phyloP scores from a whole-genome alignment of 73 alveolate genomes.

The Halteria grandinella region DNA sequence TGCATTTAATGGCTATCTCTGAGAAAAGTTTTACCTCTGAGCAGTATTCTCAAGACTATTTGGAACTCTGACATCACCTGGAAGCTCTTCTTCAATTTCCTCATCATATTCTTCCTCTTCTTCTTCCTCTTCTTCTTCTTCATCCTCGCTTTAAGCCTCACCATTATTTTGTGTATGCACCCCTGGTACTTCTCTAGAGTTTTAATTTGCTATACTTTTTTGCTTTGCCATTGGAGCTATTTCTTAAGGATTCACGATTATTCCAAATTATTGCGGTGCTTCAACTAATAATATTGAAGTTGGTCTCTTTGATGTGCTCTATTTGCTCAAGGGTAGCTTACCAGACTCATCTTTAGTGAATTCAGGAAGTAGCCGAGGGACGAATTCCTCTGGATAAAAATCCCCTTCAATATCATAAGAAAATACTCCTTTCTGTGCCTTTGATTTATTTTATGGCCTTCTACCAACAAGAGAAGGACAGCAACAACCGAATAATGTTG shows the following conservation, averaged over 20 bases:
- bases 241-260: too few relatives aligned
- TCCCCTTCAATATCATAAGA: constrained; percentile 50
- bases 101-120: too few relatives aligned
- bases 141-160: neutral
- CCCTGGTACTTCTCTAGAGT: neutral
- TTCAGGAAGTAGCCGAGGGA: constrained; percentile 22
- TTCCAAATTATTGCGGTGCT: too few relatives aligned
- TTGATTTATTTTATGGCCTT: constrained; percentile 15
- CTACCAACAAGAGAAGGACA: neutral
- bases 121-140: constrained; percentile 22
- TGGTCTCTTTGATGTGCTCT: too few relatives aligned
- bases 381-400: constrained; percentile 52
- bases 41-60: too few relatives aligned
- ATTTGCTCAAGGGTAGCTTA: too few relatives aligned
- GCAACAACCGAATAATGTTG: too few relatives aligned
- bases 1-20: too few relatives aligned
- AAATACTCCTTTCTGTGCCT: constrained; percentile 35
- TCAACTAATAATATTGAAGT: too few relatives aligned
- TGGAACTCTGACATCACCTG: too few relatives aligned
- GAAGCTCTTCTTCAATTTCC: too few relatives aligned
- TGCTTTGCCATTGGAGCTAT: neutral
- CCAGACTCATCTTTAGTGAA: constrained; percentile 49
- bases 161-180: neutral
- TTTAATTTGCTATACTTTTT: neutral
- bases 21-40: too few relatives aligned